Evolutionary conservation across 2,329 filamentous ascomycete species (phyloP), one percentile per base, ranked within the genome.

Genomic region (Exophiala aquamarina): DNA sequence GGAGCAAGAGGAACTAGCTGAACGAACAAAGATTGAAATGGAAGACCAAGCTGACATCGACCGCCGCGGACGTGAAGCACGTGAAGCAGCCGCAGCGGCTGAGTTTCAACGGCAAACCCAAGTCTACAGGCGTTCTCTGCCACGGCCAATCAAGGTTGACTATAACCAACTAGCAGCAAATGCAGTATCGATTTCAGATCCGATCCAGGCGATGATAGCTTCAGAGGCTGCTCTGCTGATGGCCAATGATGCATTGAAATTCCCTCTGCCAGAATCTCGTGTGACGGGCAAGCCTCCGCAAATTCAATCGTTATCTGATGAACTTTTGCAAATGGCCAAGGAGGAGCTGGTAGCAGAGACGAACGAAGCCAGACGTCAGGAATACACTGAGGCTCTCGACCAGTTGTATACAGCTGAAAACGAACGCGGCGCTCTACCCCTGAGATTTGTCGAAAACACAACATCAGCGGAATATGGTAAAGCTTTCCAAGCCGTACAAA

Each of bases 101-200:
- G 91, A 97, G 59, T 87, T 89, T 61, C 84, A 82, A 65, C 79
- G 91, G 41, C 84, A 93, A 60, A 94, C 88, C 1, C 90, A 95
- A 62, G 91, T 95, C n/a, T 83, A 96, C 67, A 92, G 97, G 69
- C 83, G 79, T 58, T 81, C 80, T 3, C 73, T 98, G 10, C 93
- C 93, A 6, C 80, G 92, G 35, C 90, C 93, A 1, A 76, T 77
- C 1, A 70, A 77, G 2, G 75, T 97, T 11, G 85, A 97, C 64
- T 68, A 93, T 17, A 73, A 83, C 41, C 75, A 76, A 1, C 70
- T 97, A 56, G 64, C 90, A 41, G 78, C 82, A 54, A 76, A 75
- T 23, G 86, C 86, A 0, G 75, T 79, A 2, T 67, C 75, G 10
- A 69, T 85, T 3, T 63, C 75, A 2, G 82, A 91, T 59, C 78